Base-by-base conservation (phyloP, 495 filamentous ascomycete species). In the Penicillium odoratum region DNA sequence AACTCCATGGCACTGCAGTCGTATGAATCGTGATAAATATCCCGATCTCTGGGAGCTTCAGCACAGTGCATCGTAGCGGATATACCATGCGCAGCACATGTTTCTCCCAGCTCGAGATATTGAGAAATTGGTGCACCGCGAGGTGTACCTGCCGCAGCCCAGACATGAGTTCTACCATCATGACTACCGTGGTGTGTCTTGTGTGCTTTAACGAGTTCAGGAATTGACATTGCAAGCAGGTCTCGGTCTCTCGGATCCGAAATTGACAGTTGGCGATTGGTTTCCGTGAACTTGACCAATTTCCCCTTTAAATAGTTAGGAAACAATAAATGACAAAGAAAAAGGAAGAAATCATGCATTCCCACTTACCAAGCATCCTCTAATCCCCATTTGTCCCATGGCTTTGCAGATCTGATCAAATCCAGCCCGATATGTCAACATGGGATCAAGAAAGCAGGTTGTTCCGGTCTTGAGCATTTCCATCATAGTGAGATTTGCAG, bases 401-500 rank as follows among this genome's bases (percentile, higher is more conserved):
- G 71, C 73, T 3, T 58, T 48, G 53, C 72, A 74, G 2, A 79
- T 60, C 18, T 64, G 64, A 55, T 76, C 73, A 53, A 74, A 72
- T 0, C 74, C 76, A 5, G 71, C 72, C 26, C 71, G 59, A 56
- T 74, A 62, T 13, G 74, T 72, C 55, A 79, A 61, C 76, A 79
- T 79, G 7, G 71, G 70, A 43, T 79, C 76, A 4, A 79, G 66
- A 40, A 79, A 79, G 47, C 74, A 78, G 10, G 76, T 79, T 25
- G 76, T 79, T 10, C 76, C 76, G 0, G 70, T 74, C 58, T 74
- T 71, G 9, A 79, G 59, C 76, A 79, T 77, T 60, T 79, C 75
- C 0, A 71, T 69, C 33, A 75, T 75, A 1, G 74, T 77, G 26
- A 79, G 64, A 16, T 66, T 53, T 0, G 75, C 75, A 15, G 76